Base-by-base conservation (phyloP, 169 alveolate genomes). In the Plasmodium reichenowi region DNA sequence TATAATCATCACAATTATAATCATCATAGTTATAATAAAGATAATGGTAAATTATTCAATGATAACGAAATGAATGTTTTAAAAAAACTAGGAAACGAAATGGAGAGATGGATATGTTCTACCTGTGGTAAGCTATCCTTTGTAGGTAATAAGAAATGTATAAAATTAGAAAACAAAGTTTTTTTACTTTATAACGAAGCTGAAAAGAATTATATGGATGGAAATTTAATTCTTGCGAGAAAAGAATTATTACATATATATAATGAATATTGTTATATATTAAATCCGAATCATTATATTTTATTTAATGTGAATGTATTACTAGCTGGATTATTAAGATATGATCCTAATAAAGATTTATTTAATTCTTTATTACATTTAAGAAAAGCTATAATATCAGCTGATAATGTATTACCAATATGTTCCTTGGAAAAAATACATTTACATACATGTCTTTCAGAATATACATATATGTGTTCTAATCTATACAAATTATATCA, bases 241-340 rank as follows among this genome's bases (percentile, higher is more conserved):
- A 88, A 89, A 58, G 26, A 88, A 48, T 92, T 95, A 48, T 88
- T 90, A 32, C 89, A 89, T 32, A 83, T 96, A 50, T 88, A 95
- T 52, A 72, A 74, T 12, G 92, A 88, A 45, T 96, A 92, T 94
- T 88, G 95, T 56, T 91, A 95, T 43, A 54, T 92, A 6, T 87
- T 95, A n/a, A 98, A 96, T 88, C 95, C 95, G n/a, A 93, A 94
- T 54, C 98, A 96, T 88, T 93, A 94, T 45, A 68, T 94, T 15
- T 52, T 96, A 58, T 96, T 95, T 88, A 96, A 96, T 76, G 93
- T 97, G 1, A 72, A 95, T 59, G 90, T 95, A 10, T 48, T 96
- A 24, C 93, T 95, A 22, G 97, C 98, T 1, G 98, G 98, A 10
- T 74, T 96, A 15, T 85, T 92, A 66, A 92, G 92, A 72, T 56